Base-by-base conservation (phyloP, 768 basidiomycete genomes). In the Lentinula raphanica region DNA sequence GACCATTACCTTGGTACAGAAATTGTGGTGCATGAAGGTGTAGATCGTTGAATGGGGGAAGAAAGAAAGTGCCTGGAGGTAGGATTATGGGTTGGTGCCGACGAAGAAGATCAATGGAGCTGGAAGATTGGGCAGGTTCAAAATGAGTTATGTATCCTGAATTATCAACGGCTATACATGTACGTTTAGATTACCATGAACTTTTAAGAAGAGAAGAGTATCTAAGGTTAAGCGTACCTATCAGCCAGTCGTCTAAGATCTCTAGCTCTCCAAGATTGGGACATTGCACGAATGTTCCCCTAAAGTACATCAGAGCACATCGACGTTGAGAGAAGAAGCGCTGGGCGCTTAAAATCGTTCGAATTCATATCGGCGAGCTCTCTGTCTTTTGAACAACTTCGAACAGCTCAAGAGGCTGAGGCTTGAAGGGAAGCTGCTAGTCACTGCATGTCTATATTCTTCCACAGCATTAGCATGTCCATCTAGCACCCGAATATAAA, bases 11-110 rank as follows among this genome's bases (percentile, higher is more conserved):
- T 57, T 92, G 87, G 59, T 93, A 94, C 32, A 94, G 76, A 67
- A 89, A 94, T 67, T 95, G 94, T 1, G 93, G 90, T 0, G 92
- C 92, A 67, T 95, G 93, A 0, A 94, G 77, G 66, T 94, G 92
- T 4, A 92, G 76, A 68, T 94, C 92, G 58, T 81, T 84, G 69
- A 93, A 94, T 0, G 85, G 82, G 1, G 92, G 90, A n/a, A 89
- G 61, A 40, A 94, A 58, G 65, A 94, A 91, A 54, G 73, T 78
- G n/a, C 85, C 84, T 8, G 56, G 29, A 2, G 81, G 80, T 12
- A 88, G 65, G 5, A 61, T 49, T 1, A 64, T 65, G 23, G 59
- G 49, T 13, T 60, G 60, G 19, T 63, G 46, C 8, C 63, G 59
- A 31, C 64, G 46, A 23, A 79, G 59, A 17, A 76, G 61, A 25